Base-by-base conservation (phyloP, 2,329 filamentous ascomycete genomes). In the Knoxdaviesia proteae region DNA sequence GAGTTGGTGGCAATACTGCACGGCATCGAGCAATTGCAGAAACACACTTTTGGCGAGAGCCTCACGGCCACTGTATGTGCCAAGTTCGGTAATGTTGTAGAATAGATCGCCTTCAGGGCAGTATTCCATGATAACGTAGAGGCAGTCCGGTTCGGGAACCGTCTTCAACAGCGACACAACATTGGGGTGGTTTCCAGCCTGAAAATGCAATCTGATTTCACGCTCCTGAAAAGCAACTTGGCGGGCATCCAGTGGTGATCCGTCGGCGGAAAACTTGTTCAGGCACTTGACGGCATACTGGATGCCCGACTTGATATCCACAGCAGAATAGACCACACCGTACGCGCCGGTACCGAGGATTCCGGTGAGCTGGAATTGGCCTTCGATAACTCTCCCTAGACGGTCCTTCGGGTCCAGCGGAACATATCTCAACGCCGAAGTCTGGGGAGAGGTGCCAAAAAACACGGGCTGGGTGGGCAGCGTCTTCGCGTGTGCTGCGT, bases 51-150 rank as follows among this genome's bases (percentile, higher is more conserved):
- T 84, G 68, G 81, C 82, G 57, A 94, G 71, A 54, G 75, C 71
- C 65, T 96, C 88, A 65, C 94, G 87, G 62, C 84, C 83, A 53
- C 94, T 78, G 59, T 93, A 98, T 58, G 84, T 83, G 57, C 86
- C 83, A 54, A 82, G 76, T 61, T 96, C 88, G 47, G 90, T 96
- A 62, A 98, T 98, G 64, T 92, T 94, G 59, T 82, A 80, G 63
- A 98, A 98, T 49, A 98, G 64, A 58, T 98, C 90, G 55, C 90
- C 90, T 60, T 96, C 90, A 6, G 86, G 84, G 64, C 88, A 96
- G 61, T 87, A 96, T 61, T 98, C 90, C 58, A 98, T 72, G 50
- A 98, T 81, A 53, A 96, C 88, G 62, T 84, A 96, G 49, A 87
- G 92, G 69, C 86, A 94, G 59, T 94, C 86, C 47, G 74, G 68